Conservation (phyloP, 2,329 filamentous ascomycete species). For the Taxawa tesnikishii region DNA sequence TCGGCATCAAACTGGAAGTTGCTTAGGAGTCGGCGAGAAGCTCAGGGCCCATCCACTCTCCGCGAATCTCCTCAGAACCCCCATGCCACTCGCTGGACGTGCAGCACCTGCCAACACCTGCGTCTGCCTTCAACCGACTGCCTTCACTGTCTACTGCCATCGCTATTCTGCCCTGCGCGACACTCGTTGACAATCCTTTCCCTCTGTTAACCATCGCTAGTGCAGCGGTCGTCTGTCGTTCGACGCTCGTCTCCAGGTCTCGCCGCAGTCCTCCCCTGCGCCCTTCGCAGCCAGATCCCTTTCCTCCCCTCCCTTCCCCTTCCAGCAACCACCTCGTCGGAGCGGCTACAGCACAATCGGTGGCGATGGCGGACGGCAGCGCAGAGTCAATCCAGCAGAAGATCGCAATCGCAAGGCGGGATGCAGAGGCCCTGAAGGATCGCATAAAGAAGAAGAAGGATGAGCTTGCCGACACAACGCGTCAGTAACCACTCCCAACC, state of each 20-base stretch:
- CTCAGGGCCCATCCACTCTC: no score
- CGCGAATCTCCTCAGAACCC: no score
- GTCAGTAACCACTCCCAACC: conserved; percentile 46
- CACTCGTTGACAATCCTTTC: no score
- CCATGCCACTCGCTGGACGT: no score
- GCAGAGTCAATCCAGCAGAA: conserved; percentile 40
- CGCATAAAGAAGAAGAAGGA: conserved; percentile 99
- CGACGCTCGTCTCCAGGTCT: conserved; percentile 1
- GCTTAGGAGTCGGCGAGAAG: no score
- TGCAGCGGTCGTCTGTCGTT: not conserved
- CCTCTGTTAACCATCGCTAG: no score
- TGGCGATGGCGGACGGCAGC: conserved; percentile 35
- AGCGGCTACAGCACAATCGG: conserved; percentile 1
- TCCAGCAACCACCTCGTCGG: not conserved
- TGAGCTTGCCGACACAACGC: conserved; percentile 92
- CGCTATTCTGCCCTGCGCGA: no score
- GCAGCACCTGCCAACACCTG: no score
- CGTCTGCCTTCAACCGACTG: no score
- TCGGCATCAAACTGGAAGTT: no score
- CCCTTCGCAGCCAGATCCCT: not conserved
- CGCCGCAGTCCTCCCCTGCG: not conserved
- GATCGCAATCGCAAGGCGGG: conserved; percentile 94
- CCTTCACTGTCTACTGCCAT: no score
- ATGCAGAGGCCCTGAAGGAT: conserved; percentile 95
- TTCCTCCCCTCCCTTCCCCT: not conserved